Base-by-base conservation (phyloP, 2,329 filamentous ascomycete genomes). In the Penicillium sp. region DNA sequence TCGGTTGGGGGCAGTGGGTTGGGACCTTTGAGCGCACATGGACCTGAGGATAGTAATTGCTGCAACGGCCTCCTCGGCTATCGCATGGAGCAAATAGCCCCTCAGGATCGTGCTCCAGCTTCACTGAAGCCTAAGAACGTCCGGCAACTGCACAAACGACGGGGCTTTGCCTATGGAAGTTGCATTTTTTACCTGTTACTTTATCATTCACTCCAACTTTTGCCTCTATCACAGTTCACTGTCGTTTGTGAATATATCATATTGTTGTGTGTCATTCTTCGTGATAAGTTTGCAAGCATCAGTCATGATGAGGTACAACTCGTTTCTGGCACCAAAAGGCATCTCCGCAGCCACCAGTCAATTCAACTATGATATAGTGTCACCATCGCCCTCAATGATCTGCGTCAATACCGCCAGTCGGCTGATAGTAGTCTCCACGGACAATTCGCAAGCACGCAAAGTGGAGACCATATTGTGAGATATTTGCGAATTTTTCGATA, bases 1-100 rank as follows among this genome's bases (percentile, higher is more conserved):
- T 71, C 7, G 72, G 67, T 2, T 73, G 70, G 72, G 71, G 65
- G 1, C 67, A 73, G 55, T 76, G 73, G 73, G 60, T 68, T 22
- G 73, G 71, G 4, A 54, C 57, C 20, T 74, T 68, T 58, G 69
- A 74, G 56, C 68, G 67, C 11, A 62, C 66, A 0, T 71, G 69
- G 67, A 60, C 68, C 5, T 48, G 49, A 37, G 70, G 69, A 66
- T 60, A 66, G 2, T 42, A 47, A 37, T 65, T 60, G 43, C 11
- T 35, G 15, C 11, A 4, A 10, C 2, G 14, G 4, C 15, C n/a
- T 20, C 7, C 6, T 49, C 31, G 4, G 14, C 31, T n/a, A 8
- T 15, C 1, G 31, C 31, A 31, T 5, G 7, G 10, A 17, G 43
- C 25, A 22, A 25, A 25, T n/a, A 20, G 10, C 10, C 3, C 12